phyloP scores from a whole-genome alignment of 1,139 yeast genomes.

The Protomyces inundatus region DNA sequence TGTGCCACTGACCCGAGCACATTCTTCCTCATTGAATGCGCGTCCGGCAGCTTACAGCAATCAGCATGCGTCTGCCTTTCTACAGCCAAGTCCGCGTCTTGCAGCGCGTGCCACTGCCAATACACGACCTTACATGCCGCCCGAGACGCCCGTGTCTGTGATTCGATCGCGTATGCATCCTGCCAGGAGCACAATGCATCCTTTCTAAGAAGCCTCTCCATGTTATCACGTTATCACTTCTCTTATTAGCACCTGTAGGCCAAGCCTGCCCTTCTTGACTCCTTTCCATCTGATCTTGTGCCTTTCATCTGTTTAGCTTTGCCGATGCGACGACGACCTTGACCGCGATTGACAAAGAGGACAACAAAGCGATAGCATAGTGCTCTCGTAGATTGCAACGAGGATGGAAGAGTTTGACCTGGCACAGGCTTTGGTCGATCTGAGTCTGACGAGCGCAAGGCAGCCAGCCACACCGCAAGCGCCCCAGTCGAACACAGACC shows the following conservation, averaged over 20 bases:
- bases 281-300: too few relatives aligned
- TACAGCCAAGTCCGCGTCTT: not conserved
- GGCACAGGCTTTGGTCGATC: not conserved
- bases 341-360: too few relatives aligned
- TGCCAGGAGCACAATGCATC: not conserved
- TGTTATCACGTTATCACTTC: too few relatives aligned
- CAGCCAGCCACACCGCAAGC: not conserved
- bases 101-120: not conserved
- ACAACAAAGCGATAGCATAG: too few relatives aligned
- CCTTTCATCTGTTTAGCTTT: too few relatives aligned
- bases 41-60: not conserved
- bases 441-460: not conserved
- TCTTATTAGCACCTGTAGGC: too few relatives aligned
- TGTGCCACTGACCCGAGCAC: not conserved
- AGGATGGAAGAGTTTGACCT: not conserved
- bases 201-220: not conserved
- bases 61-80: not conserved
- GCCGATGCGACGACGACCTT: too few relatives aligned
- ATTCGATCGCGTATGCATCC: not conserved
- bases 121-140: not conserved
- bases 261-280: too few relatives aligned
- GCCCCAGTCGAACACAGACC: not conserved
- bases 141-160: not conserved
- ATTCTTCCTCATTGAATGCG: not conserved
- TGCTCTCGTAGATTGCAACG: too few relatives aligned